Percentiles rank a stretch among this genome's conserved stretches.
These are phyloP conservation scores for Lipomyces mesembrius DNA, from an alignment of 805 yeast species.

Conservation along the genomic window DNA sequence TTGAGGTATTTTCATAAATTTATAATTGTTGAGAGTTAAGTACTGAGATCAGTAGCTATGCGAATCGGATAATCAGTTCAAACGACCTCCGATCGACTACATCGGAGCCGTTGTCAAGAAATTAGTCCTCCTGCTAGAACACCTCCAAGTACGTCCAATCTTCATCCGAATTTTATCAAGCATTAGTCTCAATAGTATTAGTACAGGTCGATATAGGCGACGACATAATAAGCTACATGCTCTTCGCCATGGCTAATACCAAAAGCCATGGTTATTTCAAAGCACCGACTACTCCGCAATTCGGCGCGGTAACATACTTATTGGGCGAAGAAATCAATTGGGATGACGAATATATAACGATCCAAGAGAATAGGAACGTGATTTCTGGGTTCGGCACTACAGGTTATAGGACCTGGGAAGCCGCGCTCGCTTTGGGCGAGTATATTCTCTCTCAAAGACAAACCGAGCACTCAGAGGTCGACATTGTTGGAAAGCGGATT, in stretches of 20 bases:
- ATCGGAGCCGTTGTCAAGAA: not conserved
- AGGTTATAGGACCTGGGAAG: conserved; percentile 93
- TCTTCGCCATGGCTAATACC: not conserved
- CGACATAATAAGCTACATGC: not conserved
- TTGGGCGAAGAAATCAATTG: not conserved
- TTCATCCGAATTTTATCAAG: not conserved
- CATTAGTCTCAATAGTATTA: not conserved
- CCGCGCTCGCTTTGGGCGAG: conserved; percentile 69
- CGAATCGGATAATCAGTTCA: not conserved
- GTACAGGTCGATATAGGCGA: not conserved
- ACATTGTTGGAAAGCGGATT: conserved; percentile 43
- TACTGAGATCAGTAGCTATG: not conserved
- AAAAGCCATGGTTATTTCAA: not conserved
- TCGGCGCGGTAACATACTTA: conserved; percentile 24
- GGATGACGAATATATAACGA: conserved; percentile 19
- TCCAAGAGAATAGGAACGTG: conserved; percentile 40
- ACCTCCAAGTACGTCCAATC: conserved; percentile 5
- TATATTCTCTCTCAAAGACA: conserved; percentile 47
- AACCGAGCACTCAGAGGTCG: not conserved
- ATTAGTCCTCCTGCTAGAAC: conserved; percentile 5
- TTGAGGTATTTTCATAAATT: not conserved
- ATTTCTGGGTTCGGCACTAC: conserved; percentile 66
- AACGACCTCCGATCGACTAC: not conserved
- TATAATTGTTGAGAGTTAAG: not conserved
- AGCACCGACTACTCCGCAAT: conserved; percentile 6